These are phyloP conservation scores for Pleurotus tuoliensis DNA, from an alignment of 768 basidiomycete genomes.

Conservation along the genomic window DNA sequence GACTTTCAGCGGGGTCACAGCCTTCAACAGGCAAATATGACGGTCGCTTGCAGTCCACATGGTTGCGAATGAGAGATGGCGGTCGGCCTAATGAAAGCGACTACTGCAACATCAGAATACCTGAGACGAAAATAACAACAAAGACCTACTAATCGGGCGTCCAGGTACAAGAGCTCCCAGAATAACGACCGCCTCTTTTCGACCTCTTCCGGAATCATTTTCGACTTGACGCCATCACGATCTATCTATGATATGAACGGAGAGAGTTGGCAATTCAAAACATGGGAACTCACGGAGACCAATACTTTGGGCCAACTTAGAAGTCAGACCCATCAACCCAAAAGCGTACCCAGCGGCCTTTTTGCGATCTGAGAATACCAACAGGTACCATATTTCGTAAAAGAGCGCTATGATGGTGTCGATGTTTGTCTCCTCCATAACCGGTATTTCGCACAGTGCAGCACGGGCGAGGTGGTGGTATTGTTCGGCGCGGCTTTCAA, in stretches of 20 bases:
- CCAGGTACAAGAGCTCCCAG: conserved; percentile 68
- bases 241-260: conserved; percentile 32
- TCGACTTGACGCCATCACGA: conserved; percentile 60
- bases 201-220: conserved; percentile 66
- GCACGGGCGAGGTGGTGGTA: conserved; percentile 61
- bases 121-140: conserved; percentile 16
- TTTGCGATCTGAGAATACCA: conserved; percentile 68
- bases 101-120: conserved; percentile 21
- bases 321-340: conserved; percentile 53
- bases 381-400: conserved; percentile 56
- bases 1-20: conserved; percentile 31
- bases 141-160: conserved; percentile 49
- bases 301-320: conserved; percentile 61
- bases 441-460: conserved; percentile 53
- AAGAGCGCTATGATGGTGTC: conserved; percentile 59
- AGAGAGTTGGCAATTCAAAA: conserved; percentile 9
- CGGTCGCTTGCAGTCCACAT: conserved; percentile 55
- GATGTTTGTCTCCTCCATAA: conserved; percentile 66
- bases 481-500: conserved; percentile 36
- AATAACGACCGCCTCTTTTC: conserved; percentile 65
- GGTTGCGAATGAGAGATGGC: conserved; percentile 56
- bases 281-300: conserved; percentile 47
- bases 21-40: conserved; percentile 39
- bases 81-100: conserved; percentile 67
- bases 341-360: conserved; percentile 58